Base-by-base conservation (phyloP, 257 asterid species). In the Salvia rosmarinus region DNA sequence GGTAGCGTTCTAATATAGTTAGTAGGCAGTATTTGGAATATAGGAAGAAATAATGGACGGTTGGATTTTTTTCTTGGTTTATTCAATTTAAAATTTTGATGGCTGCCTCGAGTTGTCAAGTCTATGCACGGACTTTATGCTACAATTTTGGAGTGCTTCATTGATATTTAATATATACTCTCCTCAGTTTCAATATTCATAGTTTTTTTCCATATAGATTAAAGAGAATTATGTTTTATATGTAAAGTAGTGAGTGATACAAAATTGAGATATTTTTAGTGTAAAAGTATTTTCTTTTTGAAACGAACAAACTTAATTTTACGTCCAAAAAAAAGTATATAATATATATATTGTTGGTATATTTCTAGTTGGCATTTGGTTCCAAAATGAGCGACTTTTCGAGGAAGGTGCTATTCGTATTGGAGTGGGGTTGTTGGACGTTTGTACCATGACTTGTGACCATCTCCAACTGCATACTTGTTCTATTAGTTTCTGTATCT, bases 381-480 rank as follows among this genome's bases (percentile, higher is more conserved):
- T 42, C 76, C 73, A 61, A 72, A 64, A 55, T 1, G 13, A 6
- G 47, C 7, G 78, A 55, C 12, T 46, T 76, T 80, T 72, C 78
- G 28, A 10, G 80, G 83, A 75, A 80, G 84, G 39, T 71, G 28
- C 69, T n/a, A 6, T 30, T 57, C 20, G 30, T 16, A 28, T 43
- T 14, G 46, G 44, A 46, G 58, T 52, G 75, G 71, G 66, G 60
- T 65, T 51, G 62, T 40, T 4, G 70, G 74, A 50, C 70, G 46
- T 63, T 65, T 34, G 21, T 70, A 46, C 62, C 68, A 9, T 62
- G 28, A 55, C 54, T 54, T 0, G 59, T 42, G 59, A 60, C 69
- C 55, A 21, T 34, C 16, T 9, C 9, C 0, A 23, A 9, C 60
- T 67, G 63, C 59, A 34, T 75, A 4, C 13, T n/a, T 74, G 59